phyloP scores from a whole-genome alignment of 805 yeast genomes.

The Debaryomyces maramus region DNA sequence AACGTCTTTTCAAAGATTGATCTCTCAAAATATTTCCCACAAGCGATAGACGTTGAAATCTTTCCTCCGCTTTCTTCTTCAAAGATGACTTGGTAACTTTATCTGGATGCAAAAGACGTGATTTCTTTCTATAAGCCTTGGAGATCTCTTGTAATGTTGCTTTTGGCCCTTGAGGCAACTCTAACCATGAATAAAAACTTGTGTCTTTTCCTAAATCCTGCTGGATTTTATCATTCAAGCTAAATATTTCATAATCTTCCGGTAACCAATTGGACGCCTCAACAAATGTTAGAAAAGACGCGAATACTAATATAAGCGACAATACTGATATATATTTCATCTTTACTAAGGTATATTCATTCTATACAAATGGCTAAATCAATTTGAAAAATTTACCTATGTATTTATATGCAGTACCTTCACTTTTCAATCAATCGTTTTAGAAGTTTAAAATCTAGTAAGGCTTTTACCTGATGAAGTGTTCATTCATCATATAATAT shows the following conservation, averaged over 20 bases:
- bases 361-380: no score
- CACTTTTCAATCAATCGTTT: not conserved
- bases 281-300: conserved; percentile 7
- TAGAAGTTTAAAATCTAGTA: not conserved
- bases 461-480: not conserved
- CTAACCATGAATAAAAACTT: conserved; percentile 70
- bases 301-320: conserved; percentile 1
- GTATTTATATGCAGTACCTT: conserved; percentile 1
- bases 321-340: not conserved
- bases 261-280: conserved; percentile 52
- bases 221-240: conserved; percentile 61
- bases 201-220: conserved; percentile 60
- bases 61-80: conserved; percentile 56
- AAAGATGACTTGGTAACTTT: conserved; percentile 43
- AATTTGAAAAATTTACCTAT: no score
- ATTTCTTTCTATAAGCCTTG: conserved; percentile 67
- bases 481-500: not conserved
- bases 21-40: conserved; percentile 73
- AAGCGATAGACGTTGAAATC: conserved; percentile 75
- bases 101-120: conserved; percentile 84
- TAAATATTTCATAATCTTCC: conserved; percentile 80
- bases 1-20: conserved; percentile 56
- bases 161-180: conserved; percentile 45
- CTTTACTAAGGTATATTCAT: not conserved
- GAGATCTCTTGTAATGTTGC: conserved; percentile 55